A percentile compares a stretch with the other conserved stretches of the same genome.
Evolutionary conservation across 164 flowering plant genomes (phyloP).

Genomic region (Tinospora cordifolia): DNA sequence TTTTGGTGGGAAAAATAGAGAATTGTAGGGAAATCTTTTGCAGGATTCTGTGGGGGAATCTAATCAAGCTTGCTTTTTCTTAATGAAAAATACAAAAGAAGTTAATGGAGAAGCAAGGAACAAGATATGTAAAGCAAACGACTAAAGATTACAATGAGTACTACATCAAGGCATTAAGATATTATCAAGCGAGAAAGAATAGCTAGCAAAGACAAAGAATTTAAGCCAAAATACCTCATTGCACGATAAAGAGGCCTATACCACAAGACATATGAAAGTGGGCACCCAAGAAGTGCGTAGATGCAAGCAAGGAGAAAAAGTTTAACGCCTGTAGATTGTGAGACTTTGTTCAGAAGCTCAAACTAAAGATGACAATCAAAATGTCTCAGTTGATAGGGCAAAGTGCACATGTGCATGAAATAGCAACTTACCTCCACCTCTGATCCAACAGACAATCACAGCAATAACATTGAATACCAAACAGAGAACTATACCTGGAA

Average conservation of each 20-base stretch:
- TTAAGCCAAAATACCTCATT: slow-evolving; percentile 56
- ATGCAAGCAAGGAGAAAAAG: slow-evolving; percentile 87
- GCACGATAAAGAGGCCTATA: slow-evolving; percentile 96
- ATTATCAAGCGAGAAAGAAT: not conserved
- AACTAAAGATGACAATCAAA: not conserved
- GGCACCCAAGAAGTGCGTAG: slow-evolving; percentile 75
- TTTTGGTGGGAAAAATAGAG: too few species aligned
- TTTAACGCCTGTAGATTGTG: slow-evolving; percentile 59
- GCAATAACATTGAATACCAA: slow-evolving; percentile 81
- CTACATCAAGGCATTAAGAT: not conserved
- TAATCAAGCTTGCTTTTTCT: too few species aligned
- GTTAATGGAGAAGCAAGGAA: not conserved
- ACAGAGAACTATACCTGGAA: slow-evolving; percentile 83
- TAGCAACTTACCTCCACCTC: slow-evolving; percentile 67
- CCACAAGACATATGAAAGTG: slow-evolving; percentile 92
- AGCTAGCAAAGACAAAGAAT: not conserved
- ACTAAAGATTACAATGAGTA: not conserved
- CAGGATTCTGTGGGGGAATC: too few species aligned
- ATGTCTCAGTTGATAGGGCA: not conserved
- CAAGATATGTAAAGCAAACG: not conserved
- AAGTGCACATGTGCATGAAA: slow-evolving; percentile 3
- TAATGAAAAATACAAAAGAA: not conserved
- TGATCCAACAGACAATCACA: slow-evolving; percentile 73
- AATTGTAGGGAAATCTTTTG: too few species aligned
- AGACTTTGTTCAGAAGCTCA: slow-evolving; percentile 16